These are phyloP conservation scores for Magnolia officinalis DNA, from an alignment of 164 flowering plant species.

Conservation along the genomic window DNA sequence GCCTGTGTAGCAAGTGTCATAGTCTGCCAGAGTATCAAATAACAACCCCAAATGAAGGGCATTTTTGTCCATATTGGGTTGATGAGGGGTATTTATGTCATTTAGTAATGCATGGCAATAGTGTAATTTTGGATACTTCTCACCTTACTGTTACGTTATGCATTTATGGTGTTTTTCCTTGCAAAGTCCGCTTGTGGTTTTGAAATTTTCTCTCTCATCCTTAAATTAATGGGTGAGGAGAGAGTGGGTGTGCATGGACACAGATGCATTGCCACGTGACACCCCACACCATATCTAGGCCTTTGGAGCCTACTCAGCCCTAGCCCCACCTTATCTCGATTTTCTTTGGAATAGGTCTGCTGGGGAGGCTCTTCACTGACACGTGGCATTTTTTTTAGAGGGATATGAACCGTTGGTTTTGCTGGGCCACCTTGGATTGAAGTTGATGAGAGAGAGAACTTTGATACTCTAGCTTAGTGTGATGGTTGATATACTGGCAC, in stretches of 20 bases:
- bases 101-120: background rate
- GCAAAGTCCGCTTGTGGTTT: background rate
- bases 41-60: background rate
- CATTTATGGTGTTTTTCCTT: background rate
- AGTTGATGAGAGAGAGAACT: background rate
- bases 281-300: constrained; percentile 5
- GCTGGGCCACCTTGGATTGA: background rate
- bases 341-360: background rate
- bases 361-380: background rate
- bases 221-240: background rate
- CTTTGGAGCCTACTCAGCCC: background rate
- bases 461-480: too few relatives aligned
- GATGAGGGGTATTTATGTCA: background rate
- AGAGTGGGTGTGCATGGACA: background rate
- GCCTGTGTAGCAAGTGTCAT: too few relatives aligned
- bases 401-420: background rate
- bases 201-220: background rate
- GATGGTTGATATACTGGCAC: too few relatives aligned
- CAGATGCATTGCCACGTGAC: constrained; percentile 2
- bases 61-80: background rate
- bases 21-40: background rate
- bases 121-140: background rate
- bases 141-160: background rate
- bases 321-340: background rate
- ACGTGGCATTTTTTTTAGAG: background rate